Evolutionary conservation across 2,329 filamentous ascomycete genomes (phyloP), one percentile per base, ranked within the genome.

Genomic region (Apiospora hydei): DNA sequence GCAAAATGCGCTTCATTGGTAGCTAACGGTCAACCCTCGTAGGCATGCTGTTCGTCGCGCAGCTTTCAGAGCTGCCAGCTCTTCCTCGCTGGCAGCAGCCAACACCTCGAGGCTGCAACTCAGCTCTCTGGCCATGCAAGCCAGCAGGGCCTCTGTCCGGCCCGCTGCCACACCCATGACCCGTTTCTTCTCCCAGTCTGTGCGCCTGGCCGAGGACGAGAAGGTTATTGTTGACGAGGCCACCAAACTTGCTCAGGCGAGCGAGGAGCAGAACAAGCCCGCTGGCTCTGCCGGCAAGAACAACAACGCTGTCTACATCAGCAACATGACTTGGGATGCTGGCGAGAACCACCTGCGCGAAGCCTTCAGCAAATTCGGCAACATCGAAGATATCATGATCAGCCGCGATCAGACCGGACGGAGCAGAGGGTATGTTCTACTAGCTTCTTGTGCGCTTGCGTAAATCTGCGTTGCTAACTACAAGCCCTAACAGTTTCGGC

Each of bases 261-360:
- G 67, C 61, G 66, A 46, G 26, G 64, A 69, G 70, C 24, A 71
- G 49, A 57, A 11, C 24, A 21, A 46, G 1, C 26, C 47, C 64
- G 26, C 53, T 71, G 14, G 67, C 72, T 49, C 64, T 46, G 34
- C 30, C 3, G 16, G 69, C 18, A 13, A 49, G 49, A 4, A 21
- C 71, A 4, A 21, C 71, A n/a, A 44, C 66, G 87, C 84, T 10
- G 76, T 94, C 73, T 94, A 92, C 77, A 78, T 94, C 74, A 91
- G 90, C 73, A 94, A 94, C 81, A 82, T 94, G 66, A 90, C 90
- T 80, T 94, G 90, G 79, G 91, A 94, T 78, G 87, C 92, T 71
- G 90, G 87, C 7, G 86, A 88, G 7, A 85, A 88, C 43, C 88
- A 92, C 75, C 77, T 94, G 67, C 84, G 86, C 76, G 84, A 86